Base-by-base conservation (phyloP, 345 rosid genomes). In the Gossypium longicalyx region DNA sequence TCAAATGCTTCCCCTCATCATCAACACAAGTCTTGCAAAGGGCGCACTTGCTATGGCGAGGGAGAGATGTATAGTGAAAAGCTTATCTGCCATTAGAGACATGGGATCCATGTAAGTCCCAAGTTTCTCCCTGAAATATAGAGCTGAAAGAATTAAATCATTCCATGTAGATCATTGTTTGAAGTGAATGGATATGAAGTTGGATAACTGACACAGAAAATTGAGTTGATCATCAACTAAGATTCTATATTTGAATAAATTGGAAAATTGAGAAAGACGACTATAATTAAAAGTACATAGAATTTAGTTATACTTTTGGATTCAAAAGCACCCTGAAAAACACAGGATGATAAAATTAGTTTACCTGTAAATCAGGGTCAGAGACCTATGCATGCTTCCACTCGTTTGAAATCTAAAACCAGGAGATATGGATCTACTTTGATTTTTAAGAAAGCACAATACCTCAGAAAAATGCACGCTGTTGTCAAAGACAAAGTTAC, bases 11-110 rank as follows among this genome's bases (percentile, higher is more conserved):
- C 94, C 92, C 60, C 88, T 90, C 48, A 83, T 90, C 47, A 89
- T 84, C 34, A 86, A 88, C 81, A 86, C 90, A 45, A 85, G 92
- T 66, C 94, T 90, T 44, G 94, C 92, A 1, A 88, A 88, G 82
- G 94, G 94, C 67, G 92, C 94, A 51, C 84, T 90, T 44, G 88
- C 88, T 38, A 90, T 90, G 94, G 94, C 94, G n/a, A 82, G 77
- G 77, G 94, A 90, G 71, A 83, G 92, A 80, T 88, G 94, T 11
- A 79, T 90, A 8, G 89, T 90, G 80, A 90, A 88, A 79, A 90
- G 94, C 79, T 78, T 86, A 70, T 79, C 82, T 10, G 86, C 89
- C 59, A 85, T 90, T 38, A 83, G 92, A 59, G 83, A 85, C 53
- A 88, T 90, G 94, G 94, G 92, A 84, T 88, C 92, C 73, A 88